Base-by-base conservation (phyloP, 495 filamentous ascomycete species). In the Filosporella fistucella region DNA sequence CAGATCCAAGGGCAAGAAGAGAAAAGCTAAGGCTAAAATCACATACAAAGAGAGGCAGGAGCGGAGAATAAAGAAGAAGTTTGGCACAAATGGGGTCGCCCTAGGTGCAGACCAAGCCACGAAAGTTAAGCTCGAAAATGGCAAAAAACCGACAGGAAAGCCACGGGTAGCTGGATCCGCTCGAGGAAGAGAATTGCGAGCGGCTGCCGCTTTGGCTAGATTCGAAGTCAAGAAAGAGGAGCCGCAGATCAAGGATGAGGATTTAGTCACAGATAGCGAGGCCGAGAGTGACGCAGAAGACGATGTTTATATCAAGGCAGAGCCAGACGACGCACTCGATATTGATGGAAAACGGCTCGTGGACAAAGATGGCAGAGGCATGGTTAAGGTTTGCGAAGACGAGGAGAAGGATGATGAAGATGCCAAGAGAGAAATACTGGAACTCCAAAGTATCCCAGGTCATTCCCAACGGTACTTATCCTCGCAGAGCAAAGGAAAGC, bases 381-480 rank as follows among this genome's bases (percentile, higher is more conserved):
- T 88, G 71, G 64, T 88, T 49, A 82, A 78, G 49, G 76, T 90
- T 13, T 91, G 87, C 58, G 83, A 80, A 49, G 80, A 83, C 39
- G 84, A 86, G 52, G 76, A 86, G 25, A 28, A 39, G 14, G 49
- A 59, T 22, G 51, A 53, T 23, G 41, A 44, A 5, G 29, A 64
- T 32, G 51, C 36, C 5, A 46, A 52, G 24, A 51, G 37, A 11
- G 49, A 59, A n/a, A 30, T 56, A 18, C n/a, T 40, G 21, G 51
- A 52, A 28, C 32, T 58, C 5, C 45, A 46, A 18, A 49, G 25
- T 24, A 45, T 55, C 16, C 34, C 38, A 30, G 26, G 35, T 11
- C n/a, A 41, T 13, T 10, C 29, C 12, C 33, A 28, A 20, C 26
- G 3, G 25, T 36, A 35, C 13, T 29, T 28, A n/a, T 37, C 47